Conservation (phyloP, 2,329 filamentous ascomycete species). For the Colletotrichum sp. region DNA sequence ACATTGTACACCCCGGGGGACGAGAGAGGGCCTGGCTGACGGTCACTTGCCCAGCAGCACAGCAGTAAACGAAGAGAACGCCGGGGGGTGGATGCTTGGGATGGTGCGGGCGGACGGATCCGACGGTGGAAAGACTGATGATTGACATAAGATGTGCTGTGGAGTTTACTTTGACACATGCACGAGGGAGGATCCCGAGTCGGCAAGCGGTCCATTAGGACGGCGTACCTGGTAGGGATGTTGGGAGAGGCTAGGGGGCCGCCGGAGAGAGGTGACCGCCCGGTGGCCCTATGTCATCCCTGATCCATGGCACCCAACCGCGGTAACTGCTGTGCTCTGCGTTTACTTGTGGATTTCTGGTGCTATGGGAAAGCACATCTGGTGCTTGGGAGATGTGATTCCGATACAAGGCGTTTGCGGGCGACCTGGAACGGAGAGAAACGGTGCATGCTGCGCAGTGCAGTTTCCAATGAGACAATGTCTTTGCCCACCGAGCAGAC, state of each 20-base stretch:
- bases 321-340: not conserved
- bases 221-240: conserved; percentile 7
- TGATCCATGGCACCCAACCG: not conserved
- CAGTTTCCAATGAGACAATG: not conserved
- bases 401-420: not conserved
- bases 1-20: not conserved
- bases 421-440: not conserved
- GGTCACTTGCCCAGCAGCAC: not conserved
- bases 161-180: conserved; percentile 13
- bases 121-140: conserved; percentile 16
- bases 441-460: not conserved
- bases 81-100: not conserved
- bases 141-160: conserved; percentile 19
- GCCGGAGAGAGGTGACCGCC: not conserved
- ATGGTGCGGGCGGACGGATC: conserved; percentile 17
- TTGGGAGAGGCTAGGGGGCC: not conserved
- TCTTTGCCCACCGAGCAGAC: not conserved
- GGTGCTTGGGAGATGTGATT: not conserved
- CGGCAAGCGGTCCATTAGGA: not conserved
- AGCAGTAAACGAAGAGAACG: not conserved
- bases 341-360: not conserved
- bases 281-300: not conserved
- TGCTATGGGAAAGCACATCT: not conserved
- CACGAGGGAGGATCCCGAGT: not conserved
- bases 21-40: not conserved